Conservation (phyloP, 495 filamentous ascomycete genomes). For the Podospora anserina region DNA sequence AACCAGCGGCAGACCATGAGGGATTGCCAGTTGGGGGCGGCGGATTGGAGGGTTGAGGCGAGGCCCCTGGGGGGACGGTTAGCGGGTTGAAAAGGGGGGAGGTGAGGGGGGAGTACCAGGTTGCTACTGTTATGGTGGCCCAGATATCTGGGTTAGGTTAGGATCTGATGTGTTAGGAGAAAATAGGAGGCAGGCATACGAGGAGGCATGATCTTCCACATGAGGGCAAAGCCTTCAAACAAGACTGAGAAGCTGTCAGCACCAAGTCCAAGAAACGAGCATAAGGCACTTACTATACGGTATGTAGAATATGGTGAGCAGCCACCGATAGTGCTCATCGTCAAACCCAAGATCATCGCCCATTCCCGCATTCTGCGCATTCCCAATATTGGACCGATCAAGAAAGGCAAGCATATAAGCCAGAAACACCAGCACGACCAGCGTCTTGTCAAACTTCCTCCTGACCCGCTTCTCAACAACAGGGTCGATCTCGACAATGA, state of each 20-base stretch:
- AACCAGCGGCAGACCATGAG: conserved; percentile 67
- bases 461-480: neutral
- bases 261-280: neutral
- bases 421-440: neutral
- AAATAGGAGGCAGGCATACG: conserved; percentile 21
- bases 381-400: conserved; percentile 68
- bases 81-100: neutral
- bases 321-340: conserved; percentile 54
- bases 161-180: neutral
- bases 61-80: conserved; percentile 49
- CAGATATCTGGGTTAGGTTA: conserved; percentile 32
- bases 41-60: conserved; percentile 58
- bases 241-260: conserved; percentile 35
- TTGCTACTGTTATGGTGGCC: conserved; percentile 30
- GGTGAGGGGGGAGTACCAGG: conserved; percentile 17
- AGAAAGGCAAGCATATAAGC: conserved; percentile 55
- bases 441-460: neutral
- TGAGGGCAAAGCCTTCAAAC: conserved; percentile 66
- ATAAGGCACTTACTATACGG: conserved; percentile 43
- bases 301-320: conserved; percentile 77
- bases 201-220: conserved; percentile 68
- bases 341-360: conserved; percentile 40
- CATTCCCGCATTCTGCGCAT: conserved; percentile 58
- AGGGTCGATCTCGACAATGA: neutral
- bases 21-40: conserved; percentile 57